Evolutionary conservation across 768 basidiomycete genomes (phyloP), one percentile per base, ranked within the genome.

Genomic region (Termitomyces sp.): DNA sequence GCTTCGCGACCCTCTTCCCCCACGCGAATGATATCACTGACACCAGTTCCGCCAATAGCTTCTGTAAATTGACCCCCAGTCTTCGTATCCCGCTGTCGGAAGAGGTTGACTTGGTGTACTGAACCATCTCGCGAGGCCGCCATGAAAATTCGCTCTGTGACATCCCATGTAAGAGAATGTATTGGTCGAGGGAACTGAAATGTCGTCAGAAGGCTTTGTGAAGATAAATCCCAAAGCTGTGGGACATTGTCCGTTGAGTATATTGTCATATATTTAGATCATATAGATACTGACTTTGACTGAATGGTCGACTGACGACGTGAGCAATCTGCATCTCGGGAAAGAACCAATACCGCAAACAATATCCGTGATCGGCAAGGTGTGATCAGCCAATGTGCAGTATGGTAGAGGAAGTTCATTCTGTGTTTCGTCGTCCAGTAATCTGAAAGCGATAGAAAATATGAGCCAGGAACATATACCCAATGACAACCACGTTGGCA

Each of bases 131-230:
- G 60, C 0, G 92, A 91, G 10, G 86, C 89, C 29, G 91, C 92
- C 65, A 97, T 94, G 70, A 98, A 92, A 45, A 88, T 74, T 23
- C 95, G 82, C 72, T 98, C 96, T 0, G 86, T 83, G n/a, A 81
- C 64, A 61, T 98, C 94, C 80, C 90, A 88, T 10, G 83, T 82
- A 16, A 95, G 64, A 52, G 74, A 81, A 5, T 80, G 72, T 32
- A 95, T 84, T 1, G 90, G 81, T 53, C 84, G 77, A 15, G 94
- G 91, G 60, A 97, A 94, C 60, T 86, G 79, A 67, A 96, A 96
- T 0, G 95, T 94, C 6, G 89, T 86, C 23, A 98, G 73, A 15
- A 98, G 77, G 12, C 85, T 76, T 47, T 80, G 80, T 0, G 91
- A 84, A 13, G 87, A 75, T 18, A 90, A 70, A 69, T 92, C 90